A percentile compares a stretch with the other conserved stretches of the same genome.
These are phyloP conservation scores for Penicillium paneum DNA, from an alignment of 2,329 filamentous ascomycete genomes.

Conservation along the genomic window DNA sequence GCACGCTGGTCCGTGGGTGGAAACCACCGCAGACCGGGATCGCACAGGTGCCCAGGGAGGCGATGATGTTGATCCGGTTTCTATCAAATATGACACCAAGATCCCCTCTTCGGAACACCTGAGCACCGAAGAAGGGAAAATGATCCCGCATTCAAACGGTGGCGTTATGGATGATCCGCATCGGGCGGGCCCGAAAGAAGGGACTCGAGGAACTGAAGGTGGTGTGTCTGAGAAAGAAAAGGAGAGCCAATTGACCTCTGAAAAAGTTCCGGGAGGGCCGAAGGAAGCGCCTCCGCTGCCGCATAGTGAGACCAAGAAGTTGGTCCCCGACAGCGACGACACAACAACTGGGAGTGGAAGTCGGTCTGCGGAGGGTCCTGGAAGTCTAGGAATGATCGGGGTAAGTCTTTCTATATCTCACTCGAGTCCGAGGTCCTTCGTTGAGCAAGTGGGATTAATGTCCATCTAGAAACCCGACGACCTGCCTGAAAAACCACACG, in stretches of 20 bases:
- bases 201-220: conserved; percentile 82
- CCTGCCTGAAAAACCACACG: conserved; percentile 73
- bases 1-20: conserved; percentile 73
- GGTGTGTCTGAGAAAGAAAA: conserved; percentile 86
- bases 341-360: conserved; percentile 35
- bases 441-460: conserved; percentile 1
- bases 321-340: conserved; percentile 41
- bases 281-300: conserved; percentile 82
- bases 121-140: conserved; percentile 40
- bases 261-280: conserved; percentile 76
- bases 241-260: conserved; percentile 64
- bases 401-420: conserved; percentile 40
- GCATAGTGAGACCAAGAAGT: conserved; percentile 73
- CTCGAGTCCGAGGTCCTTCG: not conserved
- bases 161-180: conserved; percentile 92
- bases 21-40: conserved; percentile 48
- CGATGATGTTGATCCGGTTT: conserved; percentile 37
- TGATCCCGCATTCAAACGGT: conserved; percentile 58
- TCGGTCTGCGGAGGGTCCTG: conserved; percentile 42
- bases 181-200: conserved; percentile 71
- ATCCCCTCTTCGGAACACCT: conserved; percentile 30
- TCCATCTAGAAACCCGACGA: conserved; percentile 68
- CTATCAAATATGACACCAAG: conserved; percentile 22
- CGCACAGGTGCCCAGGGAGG: conserved; percentile 39
- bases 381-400: conserved; percentile 52